Base-by-base conservation (phyloP, 2,329 filamentous ascomycete species). In the Pyrenochaeta sp. region DNA sequence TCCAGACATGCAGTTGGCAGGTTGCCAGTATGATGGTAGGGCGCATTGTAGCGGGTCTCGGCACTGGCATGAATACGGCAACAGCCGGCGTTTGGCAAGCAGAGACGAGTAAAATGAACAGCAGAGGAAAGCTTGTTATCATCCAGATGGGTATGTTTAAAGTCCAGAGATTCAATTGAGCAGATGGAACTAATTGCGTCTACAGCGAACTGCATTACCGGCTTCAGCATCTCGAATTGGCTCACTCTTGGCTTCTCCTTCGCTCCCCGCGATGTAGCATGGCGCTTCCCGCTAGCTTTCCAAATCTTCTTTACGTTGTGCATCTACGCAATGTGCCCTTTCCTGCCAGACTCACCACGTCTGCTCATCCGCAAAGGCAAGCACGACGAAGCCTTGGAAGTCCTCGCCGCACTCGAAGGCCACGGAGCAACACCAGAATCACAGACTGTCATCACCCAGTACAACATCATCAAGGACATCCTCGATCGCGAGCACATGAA, bases 291-390 rank as follows among this genome's bases (percentile, higher is more conserved):
- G 0, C 85, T 85, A 1, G 82, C 85, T 0, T 67, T 87, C 2
- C 83, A 85, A 0, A 84, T 86, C 0, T 79, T 89, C 50, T 86
- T 88, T 59, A 85, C 84, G 0, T 84, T 87, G 0, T 81, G 82
- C 58, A 77, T 88, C 2, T 85, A 72, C 82, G 32, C 85, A 83
- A 67, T 79, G 72, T 59, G 77, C 39, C 83, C 83, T 32, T 77
- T 71, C 66, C 75, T 62, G 61, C 76, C 78, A 50, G 66, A 80
- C 75, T 71, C 74, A 66, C 61, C 84, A 2, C 71, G 86, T 47
- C 80, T 84, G 0, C 74, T 86, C 30, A 82, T 87, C 22, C 77
- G 86, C 1, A 83, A 83, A 24, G 85, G 84, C 3, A 72, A 71
- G 54, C 62, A 86, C 53, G 81, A 85, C 9, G 74, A 77, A 65